Percentiles rank a stretch among this genome's conserved stretches.
phyloP scores from a whole-genome alignment of 495 filamentous ascomycete species.

The Ascodesmis nigricans region DNA sequence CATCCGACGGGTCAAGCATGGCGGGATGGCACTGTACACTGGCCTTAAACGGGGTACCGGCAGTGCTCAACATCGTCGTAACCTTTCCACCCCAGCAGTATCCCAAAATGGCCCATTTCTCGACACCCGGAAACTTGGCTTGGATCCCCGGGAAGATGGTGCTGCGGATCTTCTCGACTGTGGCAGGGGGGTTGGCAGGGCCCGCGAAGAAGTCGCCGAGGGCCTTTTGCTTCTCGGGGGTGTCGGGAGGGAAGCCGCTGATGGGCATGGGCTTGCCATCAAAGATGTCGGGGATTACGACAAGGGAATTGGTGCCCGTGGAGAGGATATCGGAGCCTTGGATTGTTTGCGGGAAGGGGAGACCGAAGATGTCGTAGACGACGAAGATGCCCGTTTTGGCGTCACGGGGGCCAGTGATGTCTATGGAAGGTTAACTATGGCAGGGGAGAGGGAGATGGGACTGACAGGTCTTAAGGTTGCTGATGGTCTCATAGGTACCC shows the following conservation, averaged over 20 bases:
- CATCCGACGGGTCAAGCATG: conserved; percentile 56
- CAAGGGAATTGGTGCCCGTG: conserved; percentile 30
- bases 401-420: conserved; percentile 36
- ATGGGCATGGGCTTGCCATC: conserved; percentile 34
- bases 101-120: conserved; percentile 71
- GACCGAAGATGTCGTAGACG: conserved; percentile 55
- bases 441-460: conserved; percentile 2
- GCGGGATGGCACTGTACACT: conserved; percentile 61
- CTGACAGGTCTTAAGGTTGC: conserved; percentile 47
- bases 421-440: conserved; percentile 22
- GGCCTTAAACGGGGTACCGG: conserved; percentile 42
- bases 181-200: conserved; percentile 39
- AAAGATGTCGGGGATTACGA: conserved; percentile 53
- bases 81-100: conserved; percentile 92
- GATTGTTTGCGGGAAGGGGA: conserved; percentile 39
- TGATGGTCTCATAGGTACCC: conserved; percentile 40
- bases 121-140: conserved; percentile 35
- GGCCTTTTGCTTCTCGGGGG: conserved; percentile 51
- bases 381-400: conserved; percentile 37
- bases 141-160: conserved; percentile 33
- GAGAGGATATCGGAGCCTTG: conserved; percentile 53
- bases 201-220: conserved; percentile 58
- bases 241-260: conserved; percentile 50
- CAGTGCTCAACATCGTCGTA: conserved; percentile 34
- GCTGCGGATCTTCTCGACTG: conserved; percentile 38